A percentile compares a stretch with the other conserved stretches of the same genome.
Evolutionary conservation across 2,329 filamentous ascomycete genomes (phyloP).

Genomic region (Trichophyton simii): DNA sequence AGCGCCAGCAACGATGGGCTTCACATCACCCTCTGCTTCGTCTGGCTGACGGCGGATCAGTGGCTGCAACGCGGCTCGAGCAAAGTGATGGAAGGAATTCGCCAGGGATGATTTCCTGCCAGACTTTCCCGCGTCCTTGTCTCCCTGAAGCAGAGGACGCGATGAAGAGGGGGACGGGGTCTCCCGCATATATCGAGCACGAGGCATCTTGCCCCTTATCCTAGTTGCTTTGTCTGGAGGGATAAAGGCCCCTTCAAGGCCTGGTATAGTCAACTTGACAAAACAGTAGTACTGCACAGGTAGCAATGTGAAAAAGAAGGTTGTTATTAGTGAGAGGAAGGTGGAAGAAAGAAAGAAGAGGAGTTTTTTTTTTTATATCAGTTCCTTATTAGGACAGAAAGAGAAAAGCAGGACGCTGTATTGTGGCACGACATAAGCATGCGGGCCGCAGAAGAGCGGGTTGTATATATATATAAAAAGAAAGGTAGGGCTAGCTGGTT

Average conservation of each 20-base stretch:
- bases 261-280: not conserved
- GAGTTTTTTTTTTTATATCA: not conserved
- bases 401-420: not conserved
- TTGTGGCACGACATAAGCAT: slow-evolving; percentile 3
- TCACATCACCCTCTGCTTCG: not conserved
- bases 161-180: not conserved
- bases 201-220: not conserved
- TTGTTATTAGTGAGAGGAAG: not conserved
- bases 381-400: not conserved
- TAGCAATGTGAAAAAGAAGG: not conserved
- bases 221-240: not conserved
- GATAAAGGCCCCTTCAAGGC: not conserved
- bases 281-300: not conserved
- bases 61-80: slow-evolving; percentile 13
- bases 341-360: not conserved
- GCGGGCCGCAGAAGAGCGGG: not conserved
- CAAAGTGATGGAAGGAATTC: slow-evolving; percentile 15
- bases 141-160: not conserved
- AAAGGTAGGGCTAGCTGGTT: not conserved
- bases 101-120: slow-evolving; percentile 13
- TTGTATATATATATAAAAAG: not conserved
- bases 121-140: slow-evolving; percentile 6
- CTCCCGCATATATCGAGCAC: not conserved
- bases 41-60: slow-evolving; percentile 8
- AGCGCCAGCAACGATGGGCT: not conserved